A percentile compares a stretch with the other conserved stretches of the same genome.
phyloP scores from a whole-genome alignment of 495 filamentous ascomycete genomes.

The Penicillium paxilli region DNA sequence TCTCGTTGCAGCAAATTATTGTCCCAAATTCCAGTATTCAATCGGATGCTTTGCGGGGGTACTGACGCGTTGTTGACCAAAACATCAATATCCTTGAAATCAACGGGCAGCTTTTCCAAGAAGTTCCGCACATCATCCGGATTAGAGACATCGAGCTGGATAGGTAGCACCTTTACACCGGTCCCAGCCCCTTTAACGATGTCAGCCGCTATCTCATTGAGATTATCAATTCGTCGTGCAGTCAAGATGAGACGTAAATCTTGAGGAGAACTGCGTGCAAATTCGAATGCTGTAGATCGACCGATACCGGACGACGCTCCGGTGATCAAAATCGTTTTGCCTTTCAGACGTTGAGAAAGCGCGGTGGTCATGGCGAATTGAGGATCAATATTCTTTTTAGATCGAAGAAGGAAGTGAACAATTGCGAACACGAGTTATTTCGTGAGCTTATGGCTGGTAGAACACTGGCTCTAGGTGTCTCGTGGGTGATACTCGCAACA shows the following conservation, averaged over 20 bases:
- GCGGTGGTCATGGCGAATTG: conserved; percentile 32
- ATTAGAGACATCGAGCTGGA: conserved; percentile 73
- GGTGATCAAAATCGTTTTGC: conserved; percentile 81
- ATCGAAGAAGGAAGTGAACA: neutral
- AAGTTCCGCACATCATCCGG: conserved; percentile 64
- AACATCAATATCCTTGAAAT: conserved; percentile 44
- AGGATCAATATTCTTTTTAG: neutral
- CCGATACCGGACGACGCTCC: conserved; percentile 84
- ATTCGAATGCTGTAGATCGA: conserved; percentile 70
- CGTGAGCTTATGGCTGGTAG: no score
- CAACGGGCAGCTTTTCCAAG: conserved; percentile 61
- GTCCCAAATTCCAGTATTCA: neutral
- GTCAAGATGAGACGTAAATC: conserved; percentile 72
- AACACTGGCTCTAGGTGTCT: no score
- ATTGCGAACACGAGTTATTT: no score
- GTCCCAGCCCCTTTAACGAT: conserved; percentile 41
- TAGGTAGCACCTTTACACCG: conserved; percentile 68
- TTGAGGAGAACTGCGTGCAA: conserved; percentile 71
- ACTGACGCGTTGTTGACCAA: conserved; percentile 6
- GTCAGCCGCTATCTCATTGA: conserved; percentile 64
- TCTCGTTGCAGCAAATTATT: neutral
- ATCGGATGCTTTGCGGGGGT: neutral
- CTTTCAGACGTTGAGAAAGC: conserved; percentile 68
- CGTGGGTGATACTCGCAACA: no score
- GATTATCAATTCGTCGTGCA: conserved; percentile 65